Conservation (phyloP, 1,284 basidiomycete genomes). For the Cystobasidium sp. region DNA sequence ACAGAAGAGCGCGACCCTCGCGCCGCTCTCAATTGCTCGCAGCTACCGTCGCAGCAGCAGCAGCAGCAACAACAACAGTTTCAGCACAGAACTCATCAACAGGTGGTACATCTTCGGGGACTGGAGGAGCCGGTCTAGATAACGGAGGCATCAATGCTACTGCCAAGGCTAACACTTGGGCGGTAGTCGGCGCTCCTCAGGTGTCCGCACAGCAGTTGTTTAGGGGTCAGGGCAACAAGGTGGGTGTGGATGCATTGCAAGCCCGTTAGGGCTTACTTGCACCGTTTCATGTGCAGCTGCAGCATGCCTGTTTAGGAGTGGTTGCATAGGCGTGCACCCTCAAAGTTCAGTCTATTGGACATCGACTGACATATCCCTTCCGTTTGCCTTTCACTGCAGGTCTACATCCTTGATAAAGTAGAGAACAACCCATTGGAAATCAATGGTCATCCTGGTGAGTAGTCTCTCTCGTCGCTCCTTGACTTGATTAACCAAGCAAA, state of each 20-base stretch:
- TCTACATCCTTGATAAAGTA: conserved; percentile 58
- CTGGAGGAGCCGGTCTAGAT: not conserved
- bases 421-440: conserved; percentile 55
- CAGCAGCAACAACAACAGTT: conserved; percentile 15
- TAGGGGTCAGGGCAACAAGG: conserved; percentile 44
- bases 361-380: too few relatives aligned
- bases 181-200: conserved; percentile 47
- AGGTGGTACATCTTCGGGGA: not conserved
- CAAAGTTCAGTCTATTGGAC: too few relatives aligned
- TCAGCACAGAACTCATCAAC: conserved; percentile 2
- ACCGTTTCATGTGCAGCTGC: not conserved
- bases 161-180: conserved; percentile 48
- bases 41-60: not conserved
- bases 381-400: conserved; percentile 32
- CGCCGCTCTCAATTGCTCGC: not conserved
- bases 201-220: conserved; percentile 49
- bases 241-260: not conserved
- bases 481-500: not conserved
- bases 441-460: conserved; percentile 47
- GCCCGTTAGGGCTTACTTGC: not conserved
- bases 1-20: not conserved
- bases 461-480: not conserved
- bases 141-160: not conserved
- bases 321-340: too few relatives aligned
- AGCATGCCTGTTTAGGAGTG: too few relatives aligned